Conservation (phyloP, 805 yeast genomes). For the Jamesozyma lodderae region DNA sequence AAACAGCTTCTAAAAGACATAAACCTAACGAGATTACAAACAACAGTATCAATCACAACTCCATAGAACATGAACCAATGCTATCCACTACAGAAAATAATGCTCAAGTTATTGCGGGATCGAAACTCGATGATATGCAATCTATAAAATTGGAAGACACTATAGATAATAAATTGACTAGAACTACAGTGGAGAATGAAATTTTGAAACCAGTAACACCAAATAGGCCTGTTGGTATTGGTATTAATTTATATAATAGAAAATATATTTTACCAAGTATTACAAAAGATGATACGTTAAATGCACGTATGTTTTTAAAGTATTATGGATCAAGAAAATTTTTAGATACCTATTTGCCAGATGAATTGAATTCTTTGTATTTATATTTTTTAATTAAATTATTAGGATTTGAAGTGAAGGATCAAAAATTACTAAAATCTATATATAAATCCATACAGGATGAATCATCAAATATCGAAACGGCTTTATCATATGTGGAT, state of each 20-base stretch:
- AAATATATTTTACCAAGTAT: slow-evolving; percentile 31
- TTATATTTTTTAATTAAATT: slow-evolving; percentile 47
- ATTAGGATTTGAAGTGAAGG: slow-evolving; percentile 48
- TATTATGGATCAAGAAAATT: slow-evolving; percentile 51
- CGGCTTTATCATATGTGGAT: slow-evolving; percentile 6
- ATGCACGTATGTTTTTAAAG: slow-evolving; percentile 47
- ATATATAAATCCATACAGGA: slow-evolving; percentile 20
- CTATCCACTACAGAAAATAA: no score
- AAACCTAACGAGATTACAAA: no score
- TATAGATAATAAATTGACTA: no score
- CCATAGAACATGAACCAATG: no score
- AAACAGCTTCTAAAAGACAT: no score
- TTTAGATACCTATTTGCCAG: slow-evolving; percentile 52
- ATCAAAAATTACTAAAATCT: slow-evolving; percentile 28
- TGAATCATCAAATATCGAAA: slow-evolving; percentile 10
- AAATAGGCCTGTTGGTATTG: slow-evolving; percentile 14
- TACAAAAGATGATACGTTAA: slow-evolving; percentile 37
- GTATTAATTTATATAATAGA: slow-evolving; percentile 20
- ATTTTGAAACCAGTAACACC: slow-evolving; percentile 14
- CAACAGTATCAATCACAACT: no score
- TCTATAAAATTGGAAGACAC: no score
- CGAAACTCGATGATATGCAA: no score
- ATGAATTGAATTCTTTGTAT: slow-evolving; percentile 49
- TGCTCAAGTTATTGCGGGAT: no score
- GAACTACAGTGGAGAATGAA: not conserved